Evolutionary conservation across 2,329 filamentous ascomycete genomes (phyloP), one percentile per base, ranked within the genome.

Genomic region (Blastomyces parvus): DNA sequence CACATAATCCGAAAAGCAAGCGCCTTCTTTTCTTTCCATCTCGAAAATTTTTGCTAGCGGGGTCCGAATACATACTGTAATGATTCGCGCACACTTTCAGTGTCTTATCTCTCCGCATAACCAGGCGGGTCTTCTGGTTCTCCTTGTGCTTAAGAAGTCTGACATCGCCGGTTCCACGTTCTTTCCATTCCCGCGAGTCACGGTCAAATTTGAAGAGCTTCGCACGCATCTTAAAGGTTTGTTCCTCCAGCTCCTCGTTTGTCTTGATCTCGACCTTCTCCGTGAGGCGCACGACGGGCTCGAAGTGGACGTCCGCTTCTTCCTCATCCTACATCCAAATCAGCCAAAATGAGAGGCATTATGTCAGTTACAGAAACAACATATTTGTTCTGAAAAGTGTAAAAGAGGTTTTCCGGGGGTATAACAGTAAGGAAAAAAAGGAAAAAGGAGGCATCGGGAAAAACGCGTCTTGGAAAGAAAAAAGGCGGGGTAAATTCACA

Each of bases 11-110:
- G 14, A 52, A 72, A 61, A 75, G 67, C 60, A 62, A 50, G 14
- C 22, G 9, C 3, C 13, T 30, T 30, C 4, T 3, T 52, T 52
- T 52, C 30, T 58, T 46, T 42, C 22, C 22, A 2, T 22, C 25
- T 52, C 27, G 2, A 36, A 36, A 56, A 56, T 7, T 8, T 22
- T 22, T 48, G n/a, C 44, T 22, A 48, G 30, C 30, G 46, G n/a
- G 46, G n/a, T 3, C n/a, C 6, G 11, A 50, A 30, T 50, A 81
- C 89, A 73, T 87, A 96, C 92, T 88, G 81, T 99, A 99, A 85
- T 99, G 94, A 84, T 99, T 99, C 76, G 94, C 94, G 88, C 94
- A 99, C 80, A 99, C 94, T 86, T 99, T 99, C 82, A 97, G 87
- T 66, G 94, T 99, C 90, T 97, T 97, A 84, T 99, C 94, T 77